phyloP scores from a whole-genome alignment of 768 basidiomycete species.

The Mycena crocata region DNA sequence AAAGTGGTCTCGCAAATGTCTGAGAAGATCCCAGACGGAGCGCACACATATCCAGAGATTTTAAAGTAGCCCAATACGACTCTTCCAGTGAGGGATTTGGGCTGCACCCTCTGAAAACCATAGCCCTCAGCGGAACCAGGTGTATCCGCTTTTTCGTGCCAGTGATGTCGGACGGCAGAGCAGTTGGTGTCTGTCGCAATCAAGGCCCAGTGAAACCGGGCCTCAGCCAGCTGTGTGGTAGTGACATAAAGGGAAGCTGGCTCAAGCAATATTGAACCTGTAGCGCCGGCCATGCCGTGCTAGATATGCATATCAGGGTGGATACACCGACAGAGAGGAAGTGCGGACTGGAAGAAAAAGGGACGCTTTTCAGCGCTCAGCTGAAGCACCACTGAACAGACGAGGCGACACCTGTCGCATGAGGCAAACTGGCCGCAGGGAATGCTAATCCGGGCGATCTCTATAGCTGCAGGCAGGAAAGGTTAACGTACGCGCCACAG shows the following conservation, averaged over 20 bases:
- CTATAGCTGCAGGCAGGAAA: constrained; percentile 18
- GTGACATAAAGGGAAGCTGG: constrained; percentile 34
- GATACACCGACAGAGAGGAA: neutral
- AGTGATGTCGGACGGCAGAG: constrained; percentile 35
- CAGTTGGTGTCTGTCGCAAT: constrained; percentile 29
- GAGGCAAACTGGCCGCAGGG: constrained; percentile 19
- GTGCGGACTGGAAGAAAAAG: constrained; percentile 1
- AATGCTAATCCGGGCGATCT: constrained; percentile 33
- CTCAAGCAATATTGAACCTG: constrained; percentile 28
- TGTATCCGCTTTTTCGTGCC: constrained; percentile 31
- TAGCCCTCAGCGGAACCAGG: constrained; percentile 31
- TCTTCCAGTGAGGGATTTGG: constrained; percentile 32
- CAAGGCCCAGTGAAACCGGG: constrained; percentile 38
- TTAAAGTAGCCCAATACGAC: constrained; percentile 40
- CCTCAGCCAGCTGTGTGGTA: constrained; percentile 34
- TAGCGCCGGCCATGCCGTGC: constrained; percentile 12
- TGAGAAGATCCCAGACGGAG: constrained; percentile 10
- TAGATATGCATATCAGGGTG: neutral
- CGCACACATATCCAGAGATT: constrained; percentile 26
- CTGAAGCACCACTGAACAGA: constrained; percentile 6
- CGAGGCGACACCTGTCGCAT: constrained; percentile 27
- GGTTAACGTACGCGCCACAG: constrained; percentile 16
- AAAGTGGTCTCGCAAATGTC: constrained; percentile 32
- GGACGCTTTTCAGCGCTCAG: constrained; percentile 17
- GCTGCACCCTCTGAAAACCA: constrained; percentile 30